Percentiles rank a stretch among this genome's conserved stretches.
phyloP scores from a whole-genome alignment of 352 stramenopile species.

The Peronosclerospora sorghi region DNA sequence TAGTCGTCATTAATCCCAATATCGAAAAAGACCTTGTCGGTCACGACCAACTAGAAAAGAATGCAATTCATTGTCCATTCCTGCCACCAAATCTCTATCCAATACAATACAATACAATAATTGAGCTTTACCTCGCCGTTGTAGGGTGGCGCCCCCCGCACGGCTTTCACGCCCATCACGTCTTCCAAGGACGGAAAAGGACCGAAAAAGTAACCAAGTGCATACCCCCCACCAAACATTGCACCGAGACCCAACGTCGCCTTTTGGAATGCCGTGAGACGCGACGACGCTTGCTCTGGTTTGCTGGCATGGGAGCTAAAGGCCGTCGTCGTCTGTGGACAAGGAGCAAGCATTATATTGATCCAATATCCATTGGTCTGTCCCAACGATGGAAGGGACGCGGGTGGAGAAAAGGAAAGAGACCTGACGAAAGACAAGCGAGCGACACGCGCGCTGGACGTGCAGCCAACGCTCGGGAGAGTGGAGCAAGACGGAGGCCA shows the following conservation, averaged over 20 bases:
- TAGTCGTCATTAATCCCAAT: conserved; percentile 91
- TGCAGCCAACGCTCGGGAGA: too few relatives aligned
- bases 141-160: conserved; percentile 23
- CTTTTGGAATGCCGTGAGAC: conserved; percentile 32
- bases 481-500: too few relatives aligned
- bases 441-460: too few relatives aligned
- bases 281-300: conserved; percentile 2
- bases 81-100: background rate
- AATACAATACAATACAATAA: too few relatives aligned
- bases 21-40: conserved; percentile 93
- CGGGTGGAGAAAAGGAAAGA: too few relatives aligned
- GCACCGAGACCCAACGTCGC: conserved; percentile 34
- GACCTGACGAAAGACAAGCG: too few relatives aligned
- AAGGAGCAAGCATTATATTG: too few relatives aligned
- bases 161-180: conserved; percentile 31
- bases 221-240: conserved; percentile 52
- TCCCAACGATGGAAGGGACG: too few relatives aligned
- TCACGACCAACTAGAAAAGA: conserved; percentile 36
- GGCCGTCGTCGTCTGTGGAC: too few relatives aligned
- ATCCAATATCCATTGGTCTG: too few relatives aligned
- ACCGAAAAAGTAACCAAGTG: conserved; percentile 57
- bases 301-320: conserved; percentile 21
- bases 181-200: conserved; percentile 54
- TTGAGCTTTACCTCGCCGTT: conserved; percentile 27
- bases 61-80: background rate